These are phyloP conservation scores for Dillenia suffruticosa DNA, from an alignment of 164 flowering plant species.

Conservation along the genomic window DNA sequence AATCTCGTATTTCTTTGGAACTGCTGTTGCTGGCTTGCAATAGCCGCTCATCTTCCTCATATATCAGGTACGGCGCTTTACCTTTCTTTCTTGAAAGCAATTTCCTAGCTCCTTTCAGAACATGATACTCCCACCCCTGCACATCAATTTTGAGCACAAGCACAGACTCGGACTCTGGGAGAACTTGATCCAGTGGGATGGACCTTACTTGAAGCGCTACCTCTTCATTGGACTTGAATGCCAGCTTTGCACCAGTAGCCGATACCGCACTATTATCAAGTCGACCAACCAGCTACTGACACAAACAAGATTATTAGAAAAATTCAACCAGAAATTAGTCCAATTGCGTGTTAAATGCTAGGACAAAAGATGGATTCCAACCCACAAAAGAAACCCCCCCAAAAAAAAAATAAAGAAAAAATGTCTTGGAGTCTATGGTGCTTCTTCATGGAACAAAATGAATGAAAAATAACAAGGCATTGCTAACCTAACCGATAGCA, in stretches of 20 bases:
- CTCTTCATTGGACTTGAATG: slow-evolving; percentile 94
- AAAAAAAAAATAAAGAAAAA: too few relatives aligned
- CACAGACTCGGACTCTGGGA: slow-evolving; percentile 66
- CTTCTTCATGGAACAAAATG: too few relatives aligned
- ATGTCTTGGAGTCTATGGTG: too few relatives aligned
- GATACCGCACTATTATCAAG: slow-evolving; percentile 97
- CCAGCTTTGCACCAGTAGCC: slow-evolving; percentile 86
- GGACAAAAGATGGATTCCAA: too few relatives aligned
- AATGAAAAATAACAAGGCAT: too few relatives aligned
- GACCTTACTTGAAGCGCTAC: slow-evolving; percentile 72
- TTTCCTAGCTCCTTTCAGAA: slow-evolving; percentile 77
- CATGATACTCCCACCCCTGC: slow-evolving; percentile 99
- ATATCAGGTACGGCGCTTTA: slow-evolving; percentile 87
- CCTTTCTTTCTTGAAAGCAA: slow-evolving; percentile 66
- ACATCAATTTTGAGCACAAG: slow-evolving; percentile 87
- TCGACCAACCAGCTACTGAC: slow-evolving; percentile 84
- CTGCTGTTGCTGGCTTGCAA: slow-evolving; percentile 91
- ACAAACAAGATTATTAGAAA: not conserved
- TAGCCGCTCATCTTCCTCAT: slow-evolving; percentile 90
- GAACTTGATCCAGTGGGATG: slow-evolving; percentile 77
- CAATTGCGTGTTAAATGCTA: too few relatives aligned
- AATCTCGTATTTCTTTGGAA: slow-evolving; percentile 72
- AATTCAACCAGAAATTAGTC: too few relatives aligned
- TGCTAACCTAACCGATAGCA: too few relatives aligned
- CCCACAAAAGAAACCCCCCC: too few relatives aligned